Evolutionary conservation across 1,284 basidiomycete genomes (phyloP).

Genomic region (Puccinia triticina): DNA sequence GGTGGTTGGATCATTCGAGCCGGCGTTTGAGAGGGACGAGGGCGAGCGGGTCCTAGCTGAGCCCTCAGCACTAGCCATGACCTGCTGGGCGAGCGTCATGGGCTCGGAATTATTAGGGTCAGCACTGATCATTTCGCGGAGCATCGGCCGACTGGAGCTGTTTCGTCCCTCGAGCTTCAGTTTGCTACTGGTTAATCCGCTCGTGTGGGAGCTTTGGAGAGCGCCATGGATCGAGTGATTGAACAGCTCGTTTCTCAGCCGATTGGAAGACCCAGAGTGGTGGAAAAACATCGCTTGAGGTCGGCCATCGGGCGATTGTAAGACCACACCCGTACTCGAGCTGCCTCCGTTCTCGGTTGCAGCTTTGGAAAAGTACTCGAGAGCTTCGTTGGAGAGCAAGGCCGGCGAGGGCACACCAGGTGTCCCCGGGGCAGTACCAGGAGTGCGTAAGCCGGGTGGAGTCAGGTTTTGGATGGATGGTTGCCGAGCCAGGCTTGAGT

Average conservation of each 20-base stretch:
- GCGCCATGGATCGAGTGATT: conserved; percentile 10
- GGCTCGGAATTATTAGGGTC: conserved; percentile 10
- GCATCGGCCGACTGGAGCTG: conserved; percentile 32
- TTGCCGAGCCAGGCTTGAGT: not conserved
- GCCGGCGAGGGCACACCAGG: conserved; percentile 45
- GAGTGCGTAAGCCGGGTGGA: conserved; percentile 43
- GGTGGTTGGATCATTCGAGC: conserved; percentile 18
- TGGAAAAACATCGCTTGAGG: conserved; percentile 51
- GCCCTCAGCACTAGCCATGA: conserved; percentile 12
- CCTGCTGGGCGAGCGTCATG: conserved; percentile 31
- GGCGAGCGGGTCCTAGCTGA: conserved; percentile 14
- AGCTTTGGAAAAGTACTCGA: conserved; percentile 51
- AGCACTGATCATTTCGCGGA: conserved; percentile 3
- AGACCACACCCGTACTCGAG: conserved; percentile 40
- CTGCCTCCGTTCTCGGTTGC: conserved; percentile 46
- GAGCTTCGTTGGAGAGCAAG: conserved; percentile 42
- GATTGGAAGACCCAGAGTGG: conserved; percentile 40
- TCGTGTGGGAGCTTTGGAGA: not conserved
- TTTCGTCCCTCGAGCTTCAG: not conserved
- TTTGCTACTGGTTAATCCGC: conserved; percentile 10
- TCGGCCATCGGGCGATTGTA: conserved; percentile 44
- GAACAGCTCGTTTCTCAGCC: not conserved
- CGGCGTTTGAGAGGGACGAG: conserved; percentile 14
- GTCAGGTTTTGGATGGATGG: conserved; percentile 34
- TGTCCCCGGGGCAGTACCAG: conserved; percentile 48